Base-by-base conservation (phyloP, 768 basidiomycete genomes). In the Suillus hirtellus region DNA sequence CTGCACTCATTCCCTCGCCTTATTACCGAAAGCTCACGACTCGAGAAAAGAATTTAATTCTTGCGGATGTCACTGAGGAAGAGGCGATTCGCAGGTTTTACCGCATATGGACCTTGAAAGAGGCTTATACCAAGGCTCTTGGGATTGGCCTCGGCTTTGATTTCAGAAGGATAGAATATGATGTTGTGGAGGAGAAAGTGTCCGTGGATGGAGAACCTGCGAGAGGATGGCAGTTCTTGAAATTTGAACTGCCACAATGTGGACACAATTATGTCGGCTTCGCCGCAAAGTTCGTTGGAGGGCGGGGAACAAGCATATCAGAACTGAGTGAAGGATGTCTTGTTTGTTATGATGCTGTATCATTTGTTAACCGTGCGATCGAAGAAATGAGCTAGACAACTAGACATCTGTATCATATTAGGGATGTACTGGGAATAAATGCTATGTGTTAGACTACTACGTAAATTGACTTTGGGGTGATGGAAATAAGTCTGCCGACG, bases 101-200 rank as follows among this genome's bases (percentile, higher is more conserved):
- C 70, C 88, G 88, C 81, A 84, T 93, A 66, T 95, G 93, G 93
- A 94, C 94, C 8, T 76, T 92, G 72, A 96, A 96, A 75, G 93
- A 96, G 73, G 93, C 94, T 4, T 95, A 94, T 73, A 93, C 91
- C 7, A 96, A 95, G 76, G 91, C 92, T 2, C 81, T 95, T 40
- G 94, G 94, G 0, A 71, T 89, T 40, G 93, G 93, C 0, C 82
- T 95, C 15, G 89, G 92, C 2, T 93, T 93, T 70, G 89, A 94
- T 68, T 90, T 94, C 75, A 80, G 79, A 27, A 84, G 92, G 24
- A 84, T 95, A 64, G 86, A 92, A 71, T 93, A 87, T 73, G 81
- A 91, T 69, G 79, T 87, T 10, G 71, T 71, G 24, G 69, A 78
- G 35, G 82, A 84, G 63, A 64, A 74, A 7, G 77, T 93, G 34